Conservation (phyloP, 1,284 basidiomycete species). For the Meira miltonrushii region DNA sequence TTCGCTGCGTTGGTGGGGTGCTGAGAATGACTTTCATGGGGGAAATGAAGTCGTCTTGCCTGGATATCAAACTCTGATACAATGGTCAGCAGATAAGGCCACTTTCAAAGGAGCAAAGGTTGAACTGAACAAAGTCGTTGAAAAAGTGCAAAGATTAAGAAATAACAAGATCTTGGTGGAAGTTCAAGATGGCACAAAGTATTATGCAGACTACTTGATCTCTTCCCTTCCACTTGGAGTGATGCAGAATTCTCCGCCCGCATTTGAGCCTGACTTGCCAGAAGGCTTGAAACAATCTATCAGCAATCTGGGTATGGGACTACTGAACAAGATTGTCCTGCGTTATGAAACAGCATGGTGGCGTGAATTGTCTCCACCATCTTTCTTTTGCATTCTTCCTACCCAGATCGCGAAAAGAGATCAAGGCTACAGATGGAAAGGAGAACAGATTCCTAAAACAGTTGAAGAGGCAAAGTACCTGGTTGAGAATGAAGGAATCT, state of each 20-base stretch:
- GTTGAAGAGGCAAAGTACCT: not conserved
- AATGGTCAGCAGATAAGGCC: not conserved
- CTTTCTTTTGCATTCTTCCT: not conserved
- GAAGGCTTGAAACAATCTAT: not conserved
- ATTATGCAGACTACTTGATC: not conserved
- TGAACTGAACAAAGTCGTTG: not conserved
- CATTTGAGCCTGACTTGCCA: not conserved
- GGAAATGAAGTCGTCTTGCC: not conserved
- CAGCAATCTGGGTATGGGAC: not conserved
- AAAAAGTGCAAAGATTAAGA: not conserved
- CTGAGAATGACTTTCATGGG: not conserved
- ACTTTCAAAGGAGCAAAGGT: not conserved
- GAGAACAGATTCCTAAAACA: not conserved
- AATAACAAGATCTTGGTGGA: not conserved
- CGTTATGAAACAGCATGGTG: constrained; percentile 2
- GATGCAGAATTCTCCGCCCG: not conserved
- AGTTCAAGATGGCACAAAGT: not conserved
- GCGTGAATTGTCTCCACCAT: not conserved
- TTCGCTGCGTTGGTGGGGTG: not conserved
- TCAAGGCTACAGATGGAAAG: not conserved
- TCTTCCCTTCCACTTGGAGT: not conserved
- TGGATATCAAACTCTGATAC: not conserved
- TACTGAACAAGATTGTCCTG: constrained; percentile 5
- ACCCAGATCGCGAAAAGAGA: not conserved
- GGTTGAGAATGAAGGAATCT: not conserved